These are phyloP conservation scores for Phytophthora brassicae DNA, from an alignment of 352 stramenopile genomes.

Conservation along the genomic window DNA sequence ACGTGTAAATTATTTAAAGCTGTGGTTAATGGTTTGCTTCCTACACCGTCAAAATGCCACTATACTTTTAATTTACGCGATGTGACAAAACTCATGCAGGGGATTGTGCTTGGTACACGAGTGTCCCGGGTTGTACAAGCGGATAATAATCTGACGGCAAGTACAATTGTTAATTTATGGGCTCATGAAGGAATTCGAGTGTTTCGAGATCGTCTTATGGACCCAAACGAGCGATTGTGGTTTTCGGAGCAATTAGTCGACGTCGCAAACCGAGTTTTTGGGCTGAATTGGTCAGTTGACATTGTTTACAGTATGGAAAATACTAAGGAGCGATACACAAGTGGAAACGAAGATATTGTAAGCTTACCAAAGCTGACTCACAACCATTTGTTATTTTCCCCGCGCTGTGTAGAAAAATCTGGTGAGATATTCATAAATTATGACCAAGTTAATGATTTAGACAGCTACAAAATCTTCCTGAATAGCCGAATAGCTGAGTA, in stretches of 20 bases:
- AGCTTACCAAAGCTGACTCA: constrained; percentile 10
- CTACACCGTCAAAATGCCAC: constrained; percentile 80
- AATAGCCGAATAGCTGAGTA: constrained; percentile 50
- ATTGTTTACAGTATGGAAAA: constrained; percentile 31
- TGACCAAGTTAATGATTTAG: constrained; percentile 66
- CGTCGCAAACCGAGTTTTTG: constrained; percentile 63
- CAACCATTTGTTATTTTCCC: constrained; percentile 28
- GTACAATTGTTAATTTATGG: constrained; percentile 82
- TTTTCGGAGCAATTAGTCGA: constrained; percentile 82
- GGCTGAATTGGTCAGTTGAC: constrained; percentile 61
- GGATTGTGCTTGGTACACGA: constrained; percentile 63
- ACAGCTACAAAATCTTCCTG: constrained; percentile 61
- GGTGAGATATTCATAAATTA: constrained; percentile 38
- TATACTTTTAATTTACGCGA: constrained; percentile 88
- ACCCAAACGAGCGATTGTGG: constrained; percentile 79
- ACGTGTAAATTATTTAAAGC: constrained; percentile 67
- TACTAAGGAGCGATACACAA: neutral
- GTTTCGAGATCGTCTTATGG: constrained; percentile 92
- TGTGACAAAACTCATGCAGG: constrained; percentile 79
- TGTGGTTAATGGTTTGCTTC: constrained; percentile 56
- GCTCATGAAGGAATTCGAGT: constrained; percentile 90
- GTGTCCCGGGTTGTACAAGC: constrained; percentile 16
- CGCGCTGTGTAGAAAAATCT: neutral
- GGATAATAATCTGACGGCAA: constrained; percentile 23
- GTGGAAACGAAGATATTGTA: neutral